Base-by-base conservation (phyloP, 345 rosid species). In the Citrus australasica region DNA sequence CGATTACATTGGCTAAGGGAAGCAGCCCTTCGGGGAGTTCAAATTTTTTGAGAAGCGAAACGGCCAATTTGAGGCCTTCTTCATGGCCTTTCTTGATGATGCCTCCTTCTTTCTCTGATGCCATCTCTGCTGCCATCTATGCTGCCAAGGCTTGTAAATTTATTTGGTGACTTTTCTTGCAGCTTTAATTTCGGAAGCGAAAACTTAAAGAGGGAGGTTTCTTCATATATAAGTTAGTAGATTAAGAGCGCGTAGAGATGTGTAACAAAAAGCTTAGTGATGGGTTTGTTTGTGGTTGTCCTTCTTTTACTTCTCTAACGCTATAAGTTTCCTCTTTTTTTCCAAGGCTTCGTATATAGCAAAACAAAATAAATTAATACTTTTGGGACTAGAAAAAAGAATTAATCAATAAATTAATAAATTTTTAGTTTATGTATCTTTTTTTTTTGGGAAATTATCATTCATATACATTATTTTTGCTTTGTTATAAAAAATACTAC, bases 11-110 rank as follows among this genome's bases (percentile, higher is more conserved):
- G 6, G 75, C 86, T 8, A 89, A 37, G 0, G 92, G 92, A 55
- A 89, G 77, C 11, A 89, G 84, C 32, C 92, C 89, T 32, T 73
- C 61, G 0, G 92, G 92, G 37, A 89, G 79, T 6, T 83, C 89
- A n/a, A 80, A 83, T 42, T 78, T 67, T 65, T 78, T 60, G 32
- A 83, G 86, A 28, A 83, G 80, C 9, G 82, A 80, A 0, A 11
- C 6, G 4, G 82, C 83, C 82, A 84, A 5, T 71, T 84, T 77
- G 51, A 79, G 22, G 28, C 79, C 83, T 16, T 77, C 85, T 16
- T 79, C 87, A 2, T 84, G 85, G 28, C 83, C 83, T 9, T 70
- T 70, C 79, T 64, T 80, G 27, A 80, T 83, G 4, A 79, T 56
- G 21, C 79, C 89, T 51, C 86, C 86, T 78, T 76, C 67, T 48